Percentiles rank a stretch among this genome's conserved stretches.
These are phyloP conservation scores for Erysimum cheiranthoides DNA, from an alignment of 345 rosid genomes.

Conservation along the genomic window DNA sequence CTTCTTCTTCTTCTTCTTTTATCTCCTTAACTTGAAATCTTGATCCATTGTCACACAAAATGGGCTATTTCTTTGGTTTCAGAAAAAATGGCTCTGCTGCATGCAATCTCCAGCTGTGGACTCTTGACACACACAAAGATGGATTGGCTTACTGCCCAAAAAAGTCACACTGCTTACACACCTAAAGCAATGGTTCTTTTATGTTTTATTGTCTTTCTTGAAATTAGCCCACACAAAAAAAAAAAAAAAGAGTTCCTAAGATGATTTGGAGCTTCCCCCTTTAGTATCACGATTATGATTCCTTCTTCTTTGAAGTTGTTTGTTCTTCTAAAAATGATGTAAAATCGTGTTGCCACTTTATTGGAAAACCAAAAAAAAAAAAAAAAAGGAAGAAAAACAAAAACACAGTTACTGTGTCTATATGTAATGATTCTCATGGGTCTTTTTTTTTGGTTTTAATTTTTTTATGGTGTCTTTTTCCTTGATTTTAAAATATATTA, in stretches of 20 bases:
- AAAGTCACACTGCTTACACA: constrained; percentile 47
- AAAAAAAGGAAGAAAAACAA: background rate
- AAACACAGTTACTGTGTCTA: constrained; percentile 41
- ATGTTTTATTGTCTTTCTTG: constrained; percentile 50
- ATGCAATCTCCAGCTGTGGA: constrained; percentile 66
- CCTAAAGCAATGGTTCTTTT: constrained; percentile 48
- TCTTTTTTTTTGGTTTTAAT: constrained; percentile 2
- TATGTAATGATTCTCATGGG: constrained; percentile 40
- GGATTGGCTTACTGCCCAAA: constrained; percentile 24
- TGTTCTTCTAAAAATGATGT: constrained; percentile 51
- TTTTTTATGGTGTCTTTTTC: constrained; percentile 3
- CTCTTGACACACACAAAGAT: constrained; percentile 55
- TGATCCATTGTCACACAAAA: constrained; percentile 11
- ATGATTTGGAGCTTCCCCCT: constrained; percentile 51
- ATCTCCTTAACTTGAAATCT: background rate
- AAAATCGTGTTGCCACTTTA: constrained; percentile 54
- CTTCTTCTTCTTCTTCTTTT: background rate
- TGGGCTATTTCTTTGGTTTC: constrained; percentile 28
- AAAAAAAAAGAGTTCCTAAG: constrained; percentile 44
- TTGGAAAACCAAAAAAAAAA: constrained; percentile 43
- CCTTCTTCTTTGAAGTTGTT: constrained; percentile 50
- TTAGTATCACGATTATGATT: constrained; percentile 51
- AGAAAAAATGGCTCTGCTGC: constrained; percentile 99
- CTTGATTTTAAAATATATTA: background rate
- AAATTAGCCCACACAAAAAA: constrained; percentile 11